These are phyloP conservation scores for Logfia minima DNA, from an alignment of 129 eudicot species.

Conservation along the genomic window DNA sequence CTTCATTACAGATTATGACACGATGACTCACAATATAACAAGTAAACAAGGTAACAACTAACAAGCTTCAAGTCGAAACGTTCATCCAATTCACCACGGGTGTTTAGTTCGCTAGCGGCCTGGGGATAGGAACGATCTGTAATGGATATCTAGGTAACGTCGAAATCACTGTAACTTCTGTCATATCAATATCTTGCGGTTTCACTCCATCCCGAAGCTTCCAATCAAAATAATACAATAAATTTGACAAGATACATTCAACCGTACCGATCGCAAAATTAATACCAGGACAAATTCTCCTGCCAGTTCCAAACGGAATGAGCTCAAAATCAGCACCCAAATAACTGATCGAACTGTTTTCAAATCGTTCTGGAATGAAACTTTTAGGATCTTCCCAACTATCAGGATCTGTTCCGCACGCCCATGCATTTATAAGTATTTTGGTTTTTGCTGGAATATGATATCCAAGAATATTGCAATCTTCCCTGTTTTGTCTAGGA, in stretches of 20 bases:
- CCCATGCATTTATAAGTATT: slow-evolving; percentile 42
- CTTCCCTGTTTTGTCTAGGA: slow-evolving; percentile 35
- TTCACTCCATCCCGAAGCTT: slow-evolving; percentile 15
- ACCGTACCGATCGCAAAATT: slow-evolving; percentile 30
- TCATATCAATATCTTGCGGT: slow-evolving; percentile 22
- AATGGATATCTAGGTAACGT: slow-evolving; percentile 17
- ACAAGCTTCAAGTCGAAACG: not conserved
- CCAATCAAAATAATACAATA: slow-evolving; percentile 31
- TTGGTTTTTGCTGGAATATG: slow-evolving; percentile 36
- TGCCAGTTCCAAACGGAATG: slow-evolving; percentile 40
- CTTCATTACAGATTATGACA: not conserved
- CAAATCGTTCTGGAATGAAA: slow-evolving; percentile 44
- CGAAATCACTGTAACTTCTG: slow-evolving; percentile 19
- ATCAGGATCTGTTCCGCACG: slow-evolving; percentile 37
- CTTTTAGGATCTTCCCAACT: slow-evolving; percentile 33
- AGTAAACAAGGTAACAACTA: not conserved
- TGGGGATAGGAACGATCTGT: slow-evolving; percentile 15
- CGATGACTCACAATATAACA: not conserved
- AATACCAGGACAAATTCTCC: slow-evolving; percentile 41
- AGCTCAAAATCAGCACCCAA: slow-evolving; percentile 37
- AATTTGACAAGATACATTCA: slow-evolving; percentile 29
- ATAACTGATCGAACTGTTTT: slow-evolving; percentile 25
- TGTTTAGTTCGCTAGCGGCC: not conserved
- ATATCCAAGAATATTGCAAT: slow-evolving; percentile 36
- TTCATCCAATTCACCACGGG: not conserved